These are phyloP conservation scores for Exophiala viscosa DNA, from an alignment of 2,329 filamentous ascomycete genomes.

Conservation along the genomic window DNA sequence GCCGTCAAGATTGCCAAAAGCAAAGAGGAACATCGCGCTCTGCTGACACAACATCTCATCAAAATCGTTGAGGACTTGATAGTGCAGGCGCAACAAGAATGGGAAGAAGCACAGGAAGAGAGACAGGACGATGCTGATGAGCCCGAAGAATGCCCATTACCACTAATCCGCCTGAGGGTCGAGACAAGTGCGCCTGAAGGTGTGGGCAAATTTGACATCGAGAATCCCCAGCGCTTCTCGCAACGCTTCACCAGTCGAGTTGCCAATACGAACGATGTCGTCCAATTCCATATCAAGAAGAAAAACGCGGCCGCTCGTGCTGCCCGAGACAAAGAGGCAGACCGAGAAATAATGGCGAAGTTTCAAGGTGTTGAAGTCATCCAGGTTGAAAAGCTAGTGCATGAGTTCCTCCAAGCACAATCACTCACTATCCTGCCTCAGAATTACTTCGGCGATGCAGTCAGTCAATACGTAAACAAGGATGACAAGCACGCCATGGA, in stretches of 20 bases:
- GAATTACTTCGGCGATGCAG: conserved; percentile 87
- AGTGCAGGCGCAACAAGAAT: conserved; percentile 73
- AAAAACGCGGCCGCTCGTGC: conserved; percentile 46
- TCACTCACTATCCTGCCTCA: conserved; percentile 90
- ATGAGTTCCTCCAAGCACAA: conserved; percentile 81
- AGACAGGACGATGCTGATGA: conserved; percentile 55
- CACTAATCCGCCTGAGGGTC: conserved; percentile 83
- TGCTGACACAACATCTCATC: conserved; percentile 74
- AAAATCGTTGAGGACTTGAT: conserved; percentile 82
- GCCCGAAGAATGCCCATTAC: conserved; percentile 59
- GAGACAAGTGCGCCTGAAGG: conserved; percentile 84
- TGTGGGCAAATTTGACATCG: conserved; percentile 73
- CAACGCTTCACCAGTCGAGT: conserved; percentile 87
- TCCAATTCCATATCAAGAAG: conserved; percentile 91
- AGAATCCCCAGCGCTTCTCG: conserved; percentile 94
- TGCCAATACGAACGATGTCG: conserved; percentile 88
- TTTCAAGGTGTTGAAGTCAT: conserved; percentile 66
- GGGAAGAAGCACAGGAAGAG: conserved; percentile 71
- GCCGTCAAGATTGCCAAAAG: conserved; percentile 76
- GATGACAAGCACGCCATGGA: conserved; percentile 93
- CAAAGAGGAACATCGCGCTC: conserved; percentile 75
- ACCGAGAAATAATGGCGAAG: conserved; percentile 59
- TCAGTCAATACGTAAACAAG: conserved; percentile 89
- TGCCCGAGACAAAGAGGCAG: conserved; percentile 58
- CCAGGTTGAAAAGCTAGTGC: conserved; percentile 83